Evolutionary conservation across 495 filamentous ascomycete species (phyloP).

Genomic region (Immersiella caudata): DNA sequence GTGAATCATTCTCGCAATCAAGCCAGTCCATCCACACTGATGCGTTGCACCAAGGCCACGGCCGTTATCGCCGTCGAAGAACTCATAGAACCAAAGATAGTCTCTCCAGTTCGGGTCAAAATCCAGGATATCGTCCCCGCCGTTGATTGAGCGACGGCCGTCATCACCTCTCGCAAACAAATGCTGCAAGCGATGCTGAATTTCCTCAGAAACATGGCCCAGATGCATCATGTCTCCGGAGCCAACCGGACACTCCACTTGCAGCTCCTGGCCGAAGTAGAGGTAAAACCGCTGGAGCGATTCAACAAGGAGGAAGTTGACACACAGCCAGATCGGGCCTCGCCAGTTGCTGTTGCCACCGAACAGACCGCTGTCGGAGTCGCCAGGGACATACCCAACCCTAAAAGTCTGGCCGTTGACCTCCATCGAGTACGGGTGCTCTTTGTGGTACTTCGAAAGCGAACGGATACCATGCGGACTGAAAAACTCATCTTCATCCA

Average conservation of each 20-base stretch:
- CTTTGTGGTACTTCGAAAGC: conserved; percentile 88
- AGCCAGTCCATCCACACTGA: conserved; percentile 96
- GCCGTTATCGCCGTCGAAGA: conserved; percentile 91
- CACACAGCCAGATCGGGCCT: conserved; percentile 89
- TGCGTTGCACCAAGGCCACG: conserved; percentile 90
- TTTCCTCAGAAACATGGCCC: conserved; percentile 92
- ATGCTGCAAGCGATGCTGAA: conserved; percentile 93
- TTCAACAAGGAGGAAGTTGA: conserved; percentile 94
- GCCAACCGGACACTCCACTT: conserved; percentile 92
- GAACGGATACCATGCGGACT: conserved; percentile 89
- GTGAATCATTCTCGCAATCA: conserved; percentile 95
- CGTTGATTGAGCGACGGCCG: conserved; percentile 84
- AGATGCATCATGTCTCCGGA: conserved; percentile 96
- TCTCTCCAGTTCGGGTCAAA: conserved; percentile 92
- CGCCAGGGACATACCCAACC: conserved; percentile 88
- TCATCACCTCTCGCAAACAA: conserved; percentile 81
- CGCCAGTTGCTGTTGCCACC: conserved; percentile 98
- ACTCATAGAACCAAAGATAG: conserved; percentile 94
- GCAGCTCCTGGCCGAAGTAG: conserved; percentile 85
- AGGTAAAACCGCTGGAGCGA: conserved; percentile 90
- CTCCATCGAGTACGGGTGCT: conserved; percentile 91
- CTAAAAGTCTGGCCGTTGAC: conserved; percentile 90
- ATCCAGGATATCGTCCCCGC: conserved; percentile 78
- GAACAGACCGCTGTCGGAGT: conserved; percentile 91
- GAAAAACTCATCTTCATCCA: conserved; percentile 92